Conservation (phyloP, 129 eudicot genomes). For the Tagetes erecta region DNA sequence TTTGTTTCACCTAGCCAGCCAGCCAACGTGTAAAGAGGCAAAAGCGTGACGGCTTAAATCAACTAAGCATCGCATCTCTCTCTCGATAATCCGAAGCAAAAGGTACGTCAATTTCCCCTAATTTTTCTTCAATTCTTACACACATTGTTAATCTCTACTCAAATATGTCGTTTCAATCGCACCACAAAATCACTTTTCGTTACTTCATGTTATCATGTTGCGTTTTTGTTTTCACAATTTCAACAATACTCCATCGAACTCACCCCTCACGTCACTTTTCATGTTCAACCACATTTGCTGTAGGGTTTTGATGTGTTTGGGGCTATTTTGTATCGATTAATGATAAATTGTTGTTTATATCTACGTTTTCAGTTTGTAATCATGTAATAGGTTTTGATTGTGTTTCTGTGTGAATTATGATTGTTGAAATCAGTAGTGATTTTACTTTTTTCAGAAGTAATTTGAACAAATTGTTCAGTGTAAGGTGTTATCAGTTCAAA, state of each 20-base stretch:
- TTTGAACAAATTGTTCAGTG: slow-evolving; percentile 10
- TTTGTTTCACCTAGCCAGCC: slow-evolving; percentile 23
- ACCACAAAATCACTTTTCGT: slow-evolving; percentile 5
- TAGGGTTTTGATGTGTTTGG: slow-evolving; percentile 20
- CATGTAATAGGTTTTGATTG: slow-evolving; percentile 25
- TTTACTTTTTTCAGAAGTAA: neutral
- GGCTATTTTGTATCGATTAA: slow-evolving; percentile 5
- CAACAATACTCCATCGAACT: slow-evolving; percentile 16
- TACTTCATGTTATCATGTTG: neutral
- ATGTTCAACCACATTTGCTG: slow-evolving; percentile 14
- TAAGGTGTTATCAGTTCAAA: slow-evolving; percentile 13
- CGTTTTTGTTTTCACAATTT: slow-evolving; percentile 18
- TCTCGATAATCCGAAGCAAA: slow-evolving; percentile 12
- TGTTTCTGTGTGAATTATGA: neutral
- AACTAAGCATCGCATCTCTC: slow-evolving; percentile 35
- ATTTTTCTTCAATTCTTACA: neutral
- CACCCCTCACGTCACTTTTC: neutral
- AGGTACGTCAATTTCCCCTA: slow-evolving; percentile 32
- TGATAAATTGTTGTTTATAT: slow-evolving; percentile 15
- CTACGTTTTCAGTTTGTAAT: neutral
- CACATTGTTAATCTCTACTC: slow-evolving; percentile 34
- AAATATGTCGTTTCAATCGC: slow-evolving; percentile 2
- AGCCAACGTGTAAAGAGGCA: slow-evolving; percentile 41
- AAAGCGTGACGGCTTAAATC: slow-evolving; percentile 40
- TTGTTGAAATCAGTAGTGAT: neutral